phyloP scores from a whole-genome alignment of 805 yeast genomes.

The Clavispora carvajalis region DNA sequence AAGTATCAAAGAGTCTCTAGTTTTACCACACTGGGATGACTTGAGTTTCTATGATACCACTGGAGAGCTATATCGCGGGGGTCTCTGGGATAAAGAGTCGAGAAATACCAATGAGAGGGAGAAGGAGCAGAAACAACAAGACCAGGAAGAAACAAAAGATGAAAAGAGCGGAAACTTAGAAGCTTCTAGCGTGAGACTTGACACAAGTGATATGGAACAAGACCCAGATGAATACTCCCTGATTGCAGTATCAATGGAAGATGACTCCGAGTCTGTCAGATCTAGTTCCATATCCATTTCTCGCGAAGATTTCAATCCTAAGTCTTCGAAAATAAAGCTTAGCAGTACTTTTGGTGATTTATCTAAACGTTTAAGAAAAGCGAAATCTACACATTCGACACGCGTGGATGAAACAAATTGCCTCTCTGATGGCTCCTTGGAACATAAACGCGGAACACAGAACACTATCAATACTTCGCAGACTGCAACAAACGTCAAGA shows the following conservation, averaged over 20 bases:
- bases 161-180: too few relatives aligned
- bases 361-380: constrained; percentile 13
- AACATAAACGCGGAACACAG: neutral
- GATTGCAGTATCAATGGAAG: neutral
- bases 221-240: neutral
- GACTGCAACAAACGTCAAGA: constrained; percentile 11
- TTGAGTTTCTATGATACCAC: constrained; percentile 62
- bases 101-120: neutral
- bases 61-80: constrained; percentile 79
- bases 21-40: constrained; percentile 87
- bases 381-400: constrained; percentile 19
- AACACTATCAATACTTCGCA: neutral
- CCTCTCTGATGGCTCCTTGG: constrained; percentile 23
- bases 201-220: neutral
- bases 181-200: too few relatives aligned
- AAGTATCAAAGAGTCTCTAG: constrained; percentile 73
- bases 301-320: constrained; percentile 1
- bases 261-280: constrained; percentile 1
- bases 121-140: neutral
- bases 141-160: neutral
- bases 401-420: constrained; percentile 22
- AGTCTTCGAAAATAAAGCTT: constrained; percentile 1
- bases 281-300: constrained; percentile 1
- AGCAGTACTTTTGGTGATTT: constrained; percentile 11
- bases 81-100: constrained; percentile 68